Evolutionary conservation across 495 filamentous ascomycete genomes (phyloP).

Genomic region (Cercophora scortea): DNA sequence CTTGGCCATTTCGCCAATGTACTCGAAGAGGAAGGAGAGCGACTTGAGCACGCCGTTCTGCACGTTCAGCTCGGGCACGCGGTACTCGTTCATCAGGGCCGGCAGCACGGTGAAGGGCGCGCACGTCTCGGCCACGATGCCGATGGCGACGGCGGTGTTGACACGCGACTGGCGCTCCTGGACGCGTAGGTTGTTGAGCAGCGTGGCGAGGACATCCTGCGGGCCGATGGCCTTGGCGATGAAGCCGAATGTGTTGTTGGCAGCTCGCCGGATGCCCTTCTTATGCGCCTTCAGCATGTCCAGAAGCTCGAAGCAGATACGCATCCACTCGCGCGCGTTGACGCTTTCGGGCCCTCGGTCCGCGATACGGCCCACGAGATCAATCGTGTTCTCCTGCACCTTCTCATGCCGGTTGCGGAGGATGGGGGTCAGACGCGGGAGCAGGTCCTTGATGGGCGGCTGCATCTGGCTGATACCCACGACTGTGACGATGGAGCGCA

Average conservation of each 20-base stretch:
- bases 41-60: constrained; percentile 98
- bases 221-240: constrained; percentile 99
- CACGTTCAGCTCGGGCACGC: constrained; percentile 95
- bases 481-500: constrained; percentile 94
- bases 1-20: constrained; percentile 99
- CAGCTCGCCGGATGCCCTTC: constrained; percentile 95
- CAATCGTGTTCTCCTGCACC: constrained; percentile 99
- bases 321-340: constrained; percentile 98
- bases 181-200: constrained; percentile 93
- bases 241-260: constrained; percentile 99
- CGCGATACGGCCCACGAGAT: constrained; percentile 95
- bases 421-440: constrained; percentile 93
- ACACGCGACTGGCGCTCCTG: constrained; percentile 98
- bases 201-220: constrained; percentile 90
- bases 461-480: constrained; percentile 99
- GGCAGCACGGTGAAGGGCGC: constrained; percentile 98
- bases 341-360: constrained; percentile 94
- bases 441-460: constrained; percentile 93
- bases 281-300: constrained; percentile 99
- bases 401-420: constrained; percentile 98
- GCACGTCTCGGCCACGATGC: constrained; percentile 99
- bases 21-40: constrained; percentile 95
- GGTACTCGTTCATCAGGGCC: constrained; percentile 99
- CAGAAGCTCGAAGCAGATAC: constrained; percentile 97
- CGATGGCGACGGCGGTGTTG: constrained; percentile 97